Evolutionary conservation across 768 basidiomycete species (phyloP).

Genomic region (Zangia roseola): DNA sequence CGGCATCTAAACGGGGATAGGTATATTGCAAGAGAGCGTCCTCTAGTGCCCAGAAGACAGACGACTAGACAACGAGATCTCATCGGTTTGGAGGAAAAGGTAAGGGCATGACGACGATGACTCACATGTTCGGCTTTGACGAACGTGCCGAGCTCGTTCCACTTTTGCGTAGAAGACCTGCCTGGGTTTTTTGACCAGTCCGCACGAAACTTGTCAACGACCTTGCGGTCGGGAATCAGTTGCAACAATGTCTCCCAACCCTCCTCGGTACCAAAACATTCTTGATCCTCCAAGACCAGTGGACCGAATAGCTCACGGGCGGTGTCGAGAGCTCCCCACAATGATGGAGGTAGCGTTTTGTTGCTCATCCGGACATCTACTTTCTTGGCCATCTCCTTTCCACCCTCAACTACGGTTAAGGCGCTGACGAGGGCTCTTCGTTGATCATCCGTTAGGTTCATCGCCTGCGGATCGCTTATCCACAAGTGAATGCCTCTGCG

Average conservation of each 20-base stretch:
- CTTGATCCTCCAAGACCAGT: conserved; percentile 78
- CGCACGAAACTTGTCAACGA: conserved; percentile 46
- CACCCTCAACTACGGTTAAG: conserved; percentile 79
- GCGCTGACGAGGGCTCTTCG: conserved; percentile 84
- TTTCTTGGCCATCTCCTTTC: conserved; percentile 79
- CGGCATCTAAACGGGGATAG: conserved; percentile 94
- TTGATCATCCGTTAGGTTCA: conserved; percentile 90
- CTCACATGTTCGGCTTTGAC: conserved; percentile 38
- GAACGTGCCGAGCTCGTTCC: conserved; percentile 58
- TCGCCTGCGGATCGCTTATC: conserved; percentile 88
- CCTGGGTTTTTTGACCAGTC: conserved; percentile 58
- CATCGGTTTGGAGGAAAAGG: neutral
- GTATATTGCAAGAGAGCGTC: conserved; percentile 93
- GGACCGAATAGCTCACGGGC: conserved; percentile 59
- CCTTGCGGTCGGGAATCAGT: conserved; percentile 64
- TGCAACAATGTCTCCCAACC: conserved; percentile 75
- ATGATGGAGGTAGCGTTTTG: conserved; percentile 63
- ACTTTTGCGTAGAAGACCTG: conserved; percentile 66
- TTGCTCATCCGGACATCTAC: conserved; percentile 62
- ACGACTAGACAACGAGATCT: conserved; percentile 13
- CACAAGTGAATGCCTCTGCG: conserved; percentile 98
- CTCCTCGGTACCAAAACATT: conserved; percentile 69
- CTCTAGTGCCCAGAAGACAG: conserved; percentile 57
- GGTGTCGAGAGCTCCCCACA: conserved; percentile 53
- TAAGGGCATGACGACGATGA: conserved; percentile 1